phyloP scores from a whole-genome alignment of 2,329 filamentous ascomycete genomes.

The Claviceps monticola region DNA sequence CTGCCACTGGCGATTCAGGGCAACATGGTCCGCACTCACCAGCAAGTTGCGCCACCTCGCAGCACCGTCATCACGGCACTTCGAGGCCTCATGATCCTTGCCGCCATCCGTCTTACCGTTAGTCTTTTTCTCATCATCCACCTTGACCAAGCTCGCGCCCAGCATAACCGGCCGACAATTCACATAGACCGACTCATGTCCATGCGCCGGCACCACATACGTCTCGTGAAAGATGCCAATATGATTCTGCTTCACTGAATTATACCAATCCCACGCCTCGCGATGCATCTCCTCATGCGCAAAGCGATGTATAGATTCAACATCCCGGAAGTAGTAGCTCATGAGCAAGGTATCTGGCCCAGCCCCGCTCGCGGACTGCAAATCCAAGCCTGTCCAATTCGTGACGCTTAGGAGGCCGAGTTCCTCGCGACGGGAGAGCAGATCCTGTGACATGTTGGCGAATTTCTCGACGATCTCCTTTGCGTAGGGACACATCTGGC shows the following conservation, averaged over 20 bases:
- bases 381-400: constrained; percentile 19
- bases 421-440: constrained; percentile 23
- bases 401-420: constrained; percentile 33
- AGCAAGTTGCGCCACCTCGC: constrained; percentile 20
- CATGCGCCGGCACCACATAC: constrained; percentile 28
- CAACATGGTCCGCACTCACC: constrained; percentile 18
- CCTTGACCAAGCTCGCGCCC: constrained; percentile 16
- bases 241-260: constrained; percentile 21
- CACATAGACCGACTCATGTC: constrained; percentile 38
- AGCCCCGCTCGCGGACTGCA: constrained; percentile 14
- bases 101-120: constrained; percentile 7
- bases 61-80: constrained; percentile 5
- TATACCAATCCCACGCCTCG: constrained; percentile 36
- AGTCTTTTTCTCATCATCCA: constrained; percentile 1
- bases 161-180: constrained; percentile 27
- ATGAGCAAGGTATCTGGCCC: constrained; percentile 28
- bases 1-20: constrained; percentile 21
- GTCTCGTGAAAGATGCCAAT: constrained; percentile 42
- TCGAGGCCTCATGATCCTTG: background rate
- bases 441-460: constrained; percentile 20
- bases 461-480: constrained; percentile 26
- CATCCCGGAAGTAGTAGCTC: constrained; percentile 36
- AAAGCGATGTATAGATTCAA: constrained; percentile 36
- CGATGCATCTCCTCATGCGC: constrained; percentile 35
- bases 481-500: constrained; percentile 30